Evolutionary conservation across 75 land plant genomes (phyloP), one percentile per base, ranked within the genome.

Genomic region (Azolla pinnata): DNA sequence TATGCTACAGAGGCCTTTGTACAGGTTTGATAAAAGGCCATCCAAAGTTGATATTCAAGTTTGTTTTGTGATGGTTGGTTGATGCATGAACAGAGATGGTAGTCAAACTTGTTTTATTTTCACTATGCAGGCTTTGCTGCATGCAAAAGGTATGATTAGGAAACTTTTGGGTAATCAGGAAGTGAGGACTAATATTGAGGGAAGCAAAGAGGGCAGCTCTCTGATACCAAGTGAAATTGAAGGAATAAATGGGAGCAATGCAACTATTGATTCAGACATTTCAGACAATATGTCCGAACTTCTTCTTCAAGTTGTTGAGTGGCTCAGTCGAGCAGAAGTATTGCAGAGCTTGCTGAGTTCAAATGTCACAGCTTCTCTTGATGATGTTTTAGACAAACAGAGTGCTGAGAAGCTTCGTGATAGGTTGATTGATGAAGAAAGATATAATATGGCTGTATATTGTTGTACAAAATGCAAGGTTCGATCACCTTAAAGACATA

Each of bases 401-500:
- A 77, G 97, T 57, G 95, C 99, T 42, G 80, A 69, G 4, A 76
- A 63, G 45, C 86, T 95, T 2, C 81, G 99, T 66, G 99, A 95
- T 51, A 78, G 97, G 45, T 70, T 95, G 59, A 82, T 95, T 75
- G 31, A 38, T 33, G 92, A 84, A 33, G 99, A 95, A 53, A 82
- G 79, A 31, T 95, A 90, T 57, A 86, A 82, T 73, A 84, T 95
- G 97, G 99, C 97, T 66, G 81, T 90, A 28, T 86, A 86, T 65
- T 84, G 88, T 35, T 86, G 92, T 70, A 86, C 79, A 60, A 95
- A 90, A 72, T 95, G 97, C 75, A 86, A 90, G 92, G 99, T 90
- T 23, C 28, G 62, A 2, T 32, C 10, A 7, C 20, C 53, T 8
- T 14, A 29, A 32, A 57, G n/a, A n/a, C n/a, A n/a, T n/a, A n/a